Evolutionary conservation across 2,329 filamentous ascomycete species (phyloP).

Genomic region (Elsinoe ampelina): DNA sequence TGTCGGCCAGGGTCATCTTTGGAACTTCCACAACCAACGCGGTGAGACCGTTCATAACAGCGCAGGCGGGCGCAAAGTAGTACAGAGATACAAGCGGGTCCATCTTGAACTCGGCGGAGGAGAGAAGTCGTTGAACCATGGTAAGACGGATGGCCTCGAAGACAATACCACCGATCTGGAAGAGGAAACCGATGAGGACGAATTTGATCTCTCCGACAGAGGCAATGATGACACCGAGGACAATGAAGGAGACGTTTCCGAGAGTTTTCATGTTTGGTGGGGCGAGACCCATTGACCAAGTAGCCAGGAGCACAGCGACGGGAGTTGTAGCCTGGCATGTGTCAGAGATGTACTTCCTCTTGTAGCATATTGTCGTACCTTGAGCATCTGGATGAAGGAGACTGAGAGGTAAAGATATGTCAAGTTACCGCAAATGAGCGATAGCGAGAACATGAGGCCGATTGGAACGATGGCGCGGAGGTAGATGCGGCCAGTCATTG

Average conservation of each 20-base stretch:
- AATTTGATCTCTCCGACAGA: constrained; percentile 20
- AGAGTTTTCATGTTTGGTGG: constrained; percentile 17
- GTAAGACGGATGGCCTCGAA: constrained; percentile 19
- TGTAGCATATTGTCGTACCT: constrained; percentile 4
- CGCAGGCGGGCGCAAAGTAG: constrained; percentile 21
- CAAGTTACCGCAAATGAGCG: constrained; percentile 21
- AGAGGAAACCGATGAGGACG: constrained; percentile 18
- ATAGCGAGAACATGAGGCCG: constrained; percentile 20
- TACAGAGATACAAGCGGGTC: constrained; percentile 21
- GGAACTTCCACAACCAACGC: constrained; percentile 17
- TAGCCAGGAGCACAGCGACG: constrained; percentile 18
- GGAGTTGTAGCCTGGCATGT: constrained; percentile 17
- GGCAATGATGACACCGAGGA: constrained; percentile 19
- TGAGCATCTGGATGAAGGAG: constrained; percentile 24
- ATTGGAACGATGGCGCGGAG: constrained; percentile 22
- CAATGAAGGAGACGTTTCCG: constrained; percentile 20
- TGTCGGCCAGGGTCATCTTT: constrained; percentile 15
- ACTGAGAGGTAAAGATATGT: constrained; percentile 22
- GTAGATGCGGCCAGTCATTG: constrained; percentile 21
- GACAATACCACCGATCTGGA: constrained; percentile 17
- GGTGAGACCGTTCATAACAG: constrained; percentile 18
- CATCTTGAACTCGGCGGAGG: constrained; percentile 20
- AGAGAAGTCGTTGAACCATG: constrained; percentile 18
- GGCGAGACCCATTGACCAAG: constrained; percentile 17
- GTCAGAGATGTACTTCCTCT: neutral